phyloP scores from a whole-genome alignment of 2,329 filamentous ascomycete genomes.

The Aspergillus vadensis region DNA sequence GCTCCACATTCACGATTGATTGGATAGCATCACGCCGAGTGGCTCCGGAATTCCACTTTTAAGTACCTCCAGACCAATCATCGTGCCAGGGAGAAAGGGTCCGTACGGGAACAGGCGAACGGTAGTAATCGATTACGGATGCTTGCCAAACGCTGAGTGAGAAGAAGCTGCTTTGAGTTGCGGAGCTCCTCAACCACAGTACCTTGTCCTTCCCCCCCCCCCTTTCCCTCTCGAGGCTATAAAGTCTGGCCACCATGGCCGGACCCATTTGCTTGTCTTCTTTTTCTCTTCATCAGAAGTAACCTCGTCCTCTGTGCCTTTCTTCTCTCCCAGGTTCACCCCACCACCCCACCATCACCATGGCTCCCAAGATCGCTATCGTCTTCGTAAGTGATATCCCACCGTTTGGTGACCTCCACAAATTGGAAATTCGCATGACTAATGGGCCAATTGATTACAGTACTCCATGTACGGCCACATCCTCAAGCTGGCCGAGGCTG shows the following conservation, averaged over 20 bases:
- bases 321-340: neutral
- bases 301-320: neutral
- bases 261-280: neutral
- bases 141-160: constrained; percentile 6
- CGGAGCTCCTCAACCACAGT: neutral
- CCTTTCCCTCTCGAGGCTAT: neutral
- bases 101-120: neutral
- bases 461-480: constrained; percentile 97
- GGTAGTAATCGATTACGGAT: constrained; percentile 11
- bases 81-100: neutral
- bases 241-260: neutral
- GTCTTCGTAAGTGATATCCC: constrained; percentile 67
- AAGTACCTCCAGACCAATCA: neutral
- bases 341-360: constrained; percentile 48
- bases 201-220: no score
- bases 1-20: constrained; percentile 11
- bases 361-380: constrained; percentile 92
- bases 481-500: constrained; percentile 77
- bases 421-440: neutral
- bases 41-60: neutral
- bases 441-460: constrained; percentile 46
- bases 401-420: constrained; percentile 4
- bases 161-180: neutral
- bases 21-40: neutral
- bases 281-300: neutral